Percentiles rank a stretch among this genome's conserved stretches.
These are phyloP conservation scores for Suhomyces guaymorum DNA, from an alignment of 1,139 yeast genomes.

Conservation along the genomic window DNA sequence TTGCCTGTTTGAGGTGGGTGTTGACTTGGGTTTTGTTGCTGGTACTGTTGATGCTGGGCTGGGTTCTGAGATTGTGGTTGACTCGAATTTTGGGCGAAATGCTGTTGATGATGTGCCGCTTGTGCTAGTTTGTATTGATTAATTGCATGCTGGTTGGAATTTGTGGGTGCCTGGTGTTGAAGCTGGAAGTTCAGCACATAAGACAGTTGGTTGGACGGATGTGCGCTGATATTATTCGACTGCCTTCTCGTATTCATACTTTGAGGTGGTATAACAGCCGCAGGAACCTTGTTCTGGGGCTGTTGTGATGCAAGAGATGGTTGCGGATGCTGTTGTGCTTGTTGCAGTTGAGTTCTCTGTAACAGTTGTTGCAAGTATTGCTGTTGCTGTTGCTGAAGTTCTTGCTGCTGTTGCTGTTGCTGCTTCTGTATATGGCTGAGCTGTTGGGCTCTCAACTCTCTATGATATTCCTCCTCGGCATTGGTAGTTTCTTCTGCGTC, in stretches of 20 bases:
- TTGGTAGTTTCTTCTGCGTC: constrained; percentile 5
- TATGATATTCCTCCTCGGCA: constrained; percentile 9
- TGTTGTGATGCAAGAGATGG: constrained; percentile 5
- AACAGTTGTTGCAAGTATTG: constrained; percentile 6
- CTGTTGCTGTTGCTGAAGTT: constrained; percentile 7
- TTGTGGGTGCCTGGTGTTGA: constrained; percentile 1
- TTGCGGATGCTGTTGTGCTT: constrained; percentile 5
- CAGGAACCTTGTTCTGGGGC: constrained; percentile 17
- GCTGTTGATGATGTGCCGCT: constrained; percentile 1
- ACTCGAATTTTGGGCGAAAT: constrained; percentile 3
- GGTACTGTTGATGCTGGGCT: constrained; percentile 3
- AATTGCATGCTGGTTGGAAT: neutral
- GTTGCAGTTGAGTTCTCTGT: too few species aligned
- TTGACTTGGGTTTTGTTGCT: constrained; percentile 3
- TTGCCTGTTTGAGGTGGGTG: constrained; percentile 7
- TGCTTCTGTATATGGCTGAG: constrained; percentile 3
- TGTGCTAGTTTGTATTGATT: constrained; percentile 1
- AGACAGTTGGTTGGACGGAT: constrained; percentile 3
- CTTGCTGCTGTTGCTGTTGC: constrained; percentile 3
- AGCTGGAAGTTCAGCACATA: constrained; percentile 5
- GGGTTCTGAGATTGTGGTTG: neutral
- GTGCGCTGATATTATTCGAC: constrained; percentile 13
- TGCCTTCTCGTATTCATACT: constrained; percentile 24
- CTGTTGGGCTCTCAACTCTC: constrained; percentile 6
- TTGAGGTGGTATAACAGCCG: constrained; percentile 31